Evolutionary conservation across 495 filamentous ascomycete genomes (phyloP).

Genomic region (Aspergillus sclerotiicarbonarius): DNA sequence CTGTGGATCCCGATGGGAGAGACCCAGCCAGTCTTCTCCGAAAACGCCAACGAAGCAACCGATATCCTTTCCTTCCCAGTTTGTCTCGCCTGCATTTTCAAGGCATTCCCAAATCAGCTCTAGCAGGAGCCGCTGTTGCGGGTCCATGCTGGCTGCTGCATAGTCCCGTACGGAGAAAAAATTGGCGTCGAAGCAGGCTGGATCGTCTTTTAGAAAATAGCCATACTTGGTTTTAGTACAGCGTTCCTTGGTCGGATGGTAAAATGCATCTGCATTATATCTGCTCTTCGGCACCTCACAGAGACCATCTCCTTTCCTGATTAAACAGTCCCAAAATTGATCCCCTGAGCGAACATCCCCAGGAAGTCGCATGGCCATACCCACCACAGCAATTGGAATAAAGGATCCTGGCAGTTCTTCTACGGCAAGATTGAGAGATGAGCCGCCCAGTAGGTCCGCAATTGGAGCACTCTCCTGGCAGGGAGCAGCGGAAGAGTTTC

Average conservation of each 20-base stretch:
- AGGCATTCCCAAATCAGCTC: constrained; percentile 28
- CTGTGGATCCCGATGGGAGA: not conserved
- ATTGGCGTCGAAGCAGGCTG: constrained; percentile 26
- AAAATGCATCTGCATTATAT: constrained; percentile 36
- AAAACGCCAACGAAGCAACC: constrained; percentile 44
- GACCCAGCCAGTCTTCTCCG: constrained; percentile 8
- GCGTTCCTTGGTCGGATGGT: constrained; percentile 10
- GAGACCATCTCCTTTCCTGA: constrained; percentile 37
- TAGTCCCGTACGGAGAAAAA: constrained; percentile 12
- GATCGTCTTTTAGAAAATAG: constrained; percentile 46
- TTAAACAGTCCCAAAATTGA: constrained; percentile 44
- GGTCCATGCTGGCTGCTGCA: constrained; percentile 15
- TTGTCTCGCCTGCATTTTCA: constrained; percentile 15
- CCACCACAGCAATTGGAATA: constrained; percentile 48
- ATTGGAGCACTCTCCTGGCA: not conserved
- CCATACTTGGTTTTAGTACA: constrained; percentile 34
- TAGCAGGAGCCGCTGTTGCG: constrained; percentile 27
- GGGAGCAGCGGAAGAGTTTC: not conserved
- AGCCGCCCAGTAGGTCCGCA: not conserved
- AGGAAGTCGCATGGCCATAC: constrained; percentile 49
- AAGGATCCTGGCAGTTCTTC: not conserved
- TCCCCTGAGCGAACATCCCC: constrained; percentile 31
- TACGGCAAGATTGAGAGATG: not conserved
- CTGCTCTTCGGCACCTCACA: constrained; percentile 32
- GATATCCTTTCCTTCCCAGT: constrained; percentile 20